Percentiles rank a stretch among this genome's conserved stretches.
phyloP scores from a whole-genome alignment of 192 early-diverging fungal genomes.

The Backusella luteola region DNA sequence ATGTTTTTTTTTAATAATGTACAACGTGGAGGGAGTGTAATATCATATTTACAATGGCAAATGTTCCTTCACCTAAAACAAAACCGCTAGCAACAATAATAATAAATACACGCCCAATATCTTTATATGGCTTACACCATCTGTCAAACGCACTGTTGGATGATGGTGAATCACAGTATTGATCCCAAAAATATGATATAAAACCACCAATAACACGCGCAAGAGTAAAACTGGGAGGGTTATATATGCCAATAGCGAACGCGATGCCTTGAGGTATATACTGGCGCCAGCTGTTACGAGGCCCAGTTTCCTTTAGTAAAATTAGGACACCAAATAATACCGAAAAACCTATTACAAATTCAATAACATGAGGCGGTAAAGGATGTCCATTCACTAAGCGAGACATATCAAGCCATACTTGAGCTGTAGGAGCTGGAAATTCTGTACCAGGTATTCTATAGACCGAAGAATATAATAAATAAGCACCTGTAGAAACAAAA shows the following conservation, averaged over 20 bases:
- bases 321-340: constrained; percentile 45
- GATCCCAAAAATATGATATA: constrained; percentile 47
- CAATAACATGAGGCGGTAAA: constrained; percentile 60
- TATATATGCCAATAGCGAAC: constrained; percentile 80
- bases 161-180: constrained; percentile 33
- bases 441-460: constrained; percentile 67
- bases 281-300: constrained; percentile 38
- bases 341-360: constrained; percentile 57
- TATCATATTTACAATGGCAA: constrained; percentile 62
- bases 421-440: constrained; percentile 71
- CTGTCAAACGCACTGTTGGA: not conserved
- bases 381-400: constrained; percentile 72
- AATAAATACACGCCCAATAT: constrained; percentile 55
- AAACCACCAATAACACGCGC: constrained; percentile 66
- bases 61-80: constrained; percentile 74
- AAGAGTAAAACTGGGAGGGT: constrained; percentile 72
- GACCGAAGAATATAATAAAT: constrained; percentile 63
- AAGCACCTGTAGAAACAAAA: constrained; percentile 65
- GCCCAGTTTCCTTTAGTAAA: constrained; percentile 20
- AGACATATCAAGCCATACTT: constrained; percentile 79
- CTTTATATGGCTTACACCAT: constrained; percentile 14
- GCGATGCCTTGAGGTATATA: constrained; percentile 72
- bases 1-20: constrained; percentile 24
- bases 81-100: constrained; percentile 74
- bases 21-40: constrained; percentile 40